Base-by-base conservation (phyloP, 2,329 filamentous ascomycete genomes). In the Venturia carpophila region DNA sequence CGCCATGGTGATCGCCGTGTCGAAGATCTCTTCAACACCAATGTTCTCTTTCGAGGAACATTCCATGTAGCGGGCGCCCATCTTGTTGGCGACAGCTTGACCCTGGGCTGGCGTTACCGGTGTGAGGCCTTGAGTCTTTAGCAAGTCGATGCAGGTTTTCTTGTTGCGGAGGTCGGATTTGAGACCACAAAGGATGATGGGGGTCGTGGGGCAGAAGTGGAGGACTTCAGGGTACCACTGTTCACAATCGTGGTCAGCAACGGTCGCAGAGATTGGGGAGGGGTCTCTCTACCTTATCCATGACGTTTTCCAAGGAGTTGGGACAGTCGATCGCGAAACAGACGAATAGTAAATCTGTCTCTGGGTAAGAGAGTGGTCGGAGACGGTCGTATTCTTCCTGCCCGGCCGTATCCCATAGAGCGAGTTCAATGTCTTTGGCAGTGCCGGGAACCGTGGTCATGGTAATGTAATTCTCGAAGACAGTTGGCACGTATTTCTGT, bases 391-490 rank as follows among this genome's bases (percentile, higher is more conserved):
- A 99, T 79, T 97, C 94, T 78, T 99, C 94, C 78, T 99, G 94
- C 47, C 94, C 94, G 71, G 94, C 94, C 37, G 94, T 99, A 78
- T 99, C 94, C 94, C 94, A 99, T 63, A 99, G 84, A 49, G 94
- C 94, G 67, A 99, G 85, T 80, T 99, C 94, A 70, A 99, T 92
- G 66, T 89, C 92, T 83, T 97, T 97, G 73, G 93, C 92, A 15
- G 89, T 90, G 56, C 87, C 85, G 69, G 87, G 86, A 79, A 99
- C 94, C 67, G 87, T 89, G 66, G 93, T 95, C 77, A 96, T 93
- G 64, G 94, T 97, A 79, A 99, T 97, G 84, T 99, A 99, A 82
- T 99, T 99, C 75, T 99, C 94, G 76, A 99, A 99, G 63, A 99
- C 94, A 1, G 94, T 99, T 4, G 94, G 94, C 49, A 99, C 94